Base-by-base conservation (phyloP, 305 asterid genomes). In the Andrographis paniculata region DNA sequence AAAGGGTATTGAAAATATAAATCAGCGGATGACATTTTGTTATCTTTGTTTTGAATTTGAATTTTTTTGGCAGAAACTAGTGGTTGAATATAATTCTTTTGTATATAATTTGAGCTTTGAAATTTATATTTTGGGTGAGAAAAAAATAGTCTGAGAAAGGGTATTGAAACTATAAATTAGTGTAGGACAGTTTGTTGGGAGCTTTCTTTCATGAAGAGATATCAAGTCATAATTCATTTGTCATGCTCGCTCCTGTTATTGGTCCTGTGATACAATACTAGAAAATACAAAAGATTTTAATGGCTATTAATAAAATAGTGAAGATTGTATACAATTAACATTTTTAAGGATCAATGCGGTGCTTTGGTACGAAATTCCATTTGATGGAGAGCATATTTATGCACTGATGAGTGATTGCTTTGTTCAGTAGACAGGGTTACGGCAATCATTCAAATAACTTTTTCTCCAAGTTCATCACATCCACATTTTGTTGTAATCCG, bases 401-500 rank as follows among this genome's bases (percentile, higher is more conserved):
- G 14, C 40, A 27, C 6, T 5, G 13, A 35, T 35, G 40, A 12
- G 28, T 23, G 16, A 42, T 33, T 33, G 14, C 10, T 48, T 48
- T 48, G 27, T 40, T 41, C 38, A 15, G 17, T 33, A 13, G 14
- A 37, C 10, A 21, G 17, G n/a, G 24, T 19, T 41, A 42, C 45
- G 43, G 40, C 52, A 43, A 35, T 28, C 35, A 17, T 48, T 33
- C 36, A 27, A 42, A 51, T 13, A 42, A 6, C 15, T 51, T 35
- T 20, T 36, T 13, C 39, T 56, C 18, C 18, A 48, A 42, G 48
- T 51, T 53, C 24, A 14, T 46, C 22, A 38, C 24, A 20, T 35
- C 39, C 22, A 49, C 30, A 50, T 55, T 38, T 44, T 33, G 8
- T 45, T 42, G 55, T 60, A 38, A 69, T n/a, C 44, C 13, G 24